These are phyloP conservation scores for Leucosporidium yakuticum DNA, from an alignment of 768 basidiomycete genomes.

Conservation along the genomic window DNA sequence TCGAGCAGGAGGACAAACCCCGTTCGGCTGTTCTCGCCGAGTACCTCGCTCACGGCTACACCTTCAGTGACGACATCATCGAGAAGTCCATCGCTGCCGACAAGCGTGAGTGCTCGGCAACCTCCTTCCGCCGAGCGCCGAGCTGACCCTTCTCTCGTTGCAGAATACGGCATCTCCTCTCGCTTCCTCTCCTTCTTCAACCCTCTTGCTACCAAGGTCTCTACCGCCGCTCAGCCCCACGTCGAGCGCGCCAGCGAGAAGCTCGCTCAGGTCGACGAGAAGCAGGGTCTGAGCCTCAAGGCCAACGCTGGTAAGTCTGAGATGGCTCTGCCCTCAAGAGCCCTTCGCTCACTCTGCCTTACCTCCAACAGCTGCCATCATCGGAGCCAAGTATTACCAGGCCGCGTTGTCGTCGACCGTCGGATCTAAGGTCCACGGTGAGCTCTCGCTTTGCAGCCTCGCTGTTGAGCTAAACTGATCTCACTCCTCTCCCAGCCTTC, in stretches of 20 bases:
- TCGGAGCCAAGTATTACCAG: constrained; percentile 30
- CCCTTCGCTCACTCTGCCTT: background rate
- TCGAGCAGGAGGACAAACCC: constrained; percentile 64
- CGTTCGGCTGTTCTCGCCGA: constrained; percentile 70
- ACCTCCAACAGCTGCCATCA: background rate
- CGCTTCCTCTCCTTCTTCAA: constrained; percentile 76
- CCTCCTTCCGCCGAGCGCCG: constrained; percentile 44
- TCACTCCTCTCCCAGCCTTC: constrained; percentile 2
- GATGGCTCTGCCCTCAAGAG: background rate
- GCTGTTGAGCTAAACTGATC: too few relatives aligned
- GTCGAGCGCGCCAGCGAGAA: constrained; percentile 61
- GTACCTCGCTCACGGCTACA: constrained; percentile 85
- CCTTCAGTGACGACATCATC: constrained; percentile 68
- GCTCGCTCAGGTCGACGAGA: constrained; percentile 69
- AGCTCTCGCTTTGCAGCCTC: background rate
- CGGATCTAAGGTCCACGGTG: constrained; percentile 19
- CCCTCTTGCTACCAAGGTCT: constrained; percentile 62
- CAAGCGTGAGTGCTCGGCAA: constrained; percentile 38
- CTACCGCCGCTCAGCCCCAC: constrained; percentile 47
- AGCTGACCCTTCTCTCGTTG: constrained; percentile 43
- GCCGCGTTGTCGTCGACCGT: constrained; percentile 18
- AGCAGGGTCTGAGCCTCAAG: constrained; percentile 65
- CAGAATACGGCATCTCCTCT: constrained; percentile 77
- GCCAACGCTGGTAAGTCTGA: constrained; percentile 57
- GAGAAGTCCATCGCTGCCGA: constrained; percentile 50